Percentiles rank a stretch among this genome's conserved stretches.
phyloP scores from a whole-genome alignment of 2,329 filamentous ascomycete genomes.

The Microcyclosporella mali region DNA sequence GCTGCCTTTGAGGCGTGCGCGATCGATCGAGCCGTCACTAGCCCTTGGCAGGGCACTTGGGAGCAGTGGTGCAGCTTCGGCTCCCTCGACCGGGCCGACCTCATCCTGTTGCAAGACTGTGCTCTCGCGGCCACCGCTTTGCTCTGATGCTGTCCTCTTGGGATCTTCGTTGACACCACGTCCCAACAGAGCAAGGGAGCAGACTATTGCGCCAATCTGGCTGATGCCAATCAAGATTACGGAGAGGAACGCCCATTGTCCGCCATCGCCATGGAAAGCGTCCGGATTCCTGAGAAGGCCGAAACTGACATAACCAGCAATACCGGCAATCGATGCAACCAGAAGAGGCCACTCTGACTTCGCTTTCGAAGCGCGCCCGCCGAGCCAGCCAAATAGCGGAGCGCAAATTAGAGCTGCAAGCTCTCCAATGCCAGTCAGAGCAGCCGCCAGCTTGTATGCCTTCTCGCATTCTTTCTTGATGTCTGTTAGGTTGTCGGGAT shows the following conservation, averaged over 20 bases:
- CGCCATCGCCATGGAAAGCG: slow-evolving; percentile 58
- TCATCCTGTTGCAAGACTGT: slow-evolving; percentile 10
- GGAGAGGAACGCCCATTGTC: slow-evolving; percentile 52
- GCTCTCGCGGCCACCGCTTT: slow-evolving; percentile 6
- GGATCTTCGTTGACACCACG: slow-evolving; percentile 59
- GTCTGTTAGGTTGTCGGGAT: slow-evolving; percentile 45
- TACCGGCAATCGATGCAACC: slow-evolving; percentile 63
- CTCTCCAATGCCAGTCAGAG: slow-evolving; percentile 83
- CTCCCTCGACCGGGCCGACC: slow-evolving; percentile 9
- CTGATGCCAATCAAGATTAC: slow-evolving; percentile 80
- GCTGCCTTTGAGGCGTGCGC: slow-evolving; percentile 71
- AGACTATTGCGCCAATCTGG: slow-evolving; percentile 95
- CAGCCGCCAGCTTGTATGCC: slow-evolving; percentile 82
- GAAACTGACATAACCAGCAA: slow-evolving; percentile 71
- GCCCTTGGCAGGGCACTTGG: not conserved
- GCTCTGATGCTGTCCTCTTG: slow-evolving; percentile 16
- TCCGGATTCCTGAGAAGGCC: slow-evolving; percentile 73
- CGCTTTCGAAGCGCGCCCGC: slow-evolving; percentile 55
- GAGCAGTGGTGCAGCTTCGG: slow-evolving; percentile 26
- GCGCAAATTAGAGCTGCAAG: slow-evolving; percentile 77
- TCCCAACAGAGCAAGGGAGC: slow-evolving; percentile 81
- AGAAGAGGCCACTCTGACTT: slow-evolving; percentile 63
- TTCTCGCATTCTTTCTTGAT: slow-evolving; percentile 78
- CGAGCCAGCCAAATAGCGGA: slow-evolving; percentile 79
- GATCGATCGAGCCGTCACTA: slow-evolving; percentile 11